These are phyloP conservation scores for Anthostomella pinea DNA, from an alignment of 2,329 filamentous ascomycete genomes.

Conservation along the genomic window DNA sequence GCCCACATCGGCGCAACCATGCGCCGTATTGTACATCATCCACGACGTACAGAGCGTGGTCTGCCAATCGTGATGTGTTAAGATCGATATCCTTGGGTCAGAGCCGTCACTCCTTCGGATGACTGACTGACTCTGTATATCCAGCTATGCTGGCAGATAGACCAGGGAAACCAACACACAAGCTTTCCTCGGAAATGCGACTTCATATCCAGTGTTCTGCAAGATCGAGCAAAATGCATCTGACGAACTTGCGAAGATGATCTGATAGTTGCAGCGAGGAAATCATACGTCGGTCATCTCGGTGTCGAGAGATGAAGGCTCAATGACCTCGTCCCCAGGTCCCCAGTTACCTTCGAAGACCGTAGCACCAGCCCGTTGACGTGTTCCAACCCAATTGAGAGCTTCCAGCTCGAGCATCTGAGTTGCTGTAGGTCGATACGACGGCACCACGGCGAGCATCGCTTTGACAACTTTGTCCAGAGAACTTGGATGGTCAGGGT, in stretches of 20 bases:
- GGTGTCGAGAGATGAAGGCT: conserved; percentile 44
- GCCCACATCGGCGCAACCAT: conserved; percentile 10
- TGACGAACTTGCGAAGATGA: conserved; percentile 18
- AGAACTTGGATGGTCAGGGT: conserved; percentile 67
- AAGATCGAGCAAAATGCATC: conserved; percentile 30
- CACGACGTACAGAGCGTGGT: conserved; percentile 16
- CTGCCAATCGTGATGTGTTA: conserved; percentile 15
- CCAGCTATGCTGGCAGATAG: conserved; percentile 30
- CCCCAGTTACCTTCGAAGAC: conserved; percentile 97
- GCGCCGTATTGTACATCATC: conserved; percentile 18
- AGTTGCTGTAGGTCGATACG: conserved; percentile 68
- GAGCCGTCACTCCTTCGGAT: conserved; percentile 7
- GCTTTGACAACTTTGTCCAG: conserved; percentile 80
- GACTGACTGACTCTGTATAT: conserved; percentile 23
- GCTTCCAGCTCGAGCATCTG: conserved; percentile 72
- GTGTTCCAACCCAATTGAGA: conserved; percentile 73
- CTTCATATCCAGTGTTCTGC: conserved; percentile 27
- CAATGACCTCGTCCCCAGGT: conserved; percentile 56
- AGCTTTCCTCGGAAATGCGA: conserved; percentile 21
- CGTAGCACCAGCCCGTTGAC: conserved; percentile 83
- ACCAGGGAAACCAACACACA: conserved; percentile 25
- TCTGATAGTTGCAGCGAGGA: conserved; percentile 12
- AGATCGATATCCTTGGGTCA: conserved; percentile 13
- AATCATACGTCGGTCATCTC: conserved; percentile 59
- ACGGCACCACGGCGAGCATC: conserved; percentile 80